Evolutionary conservation across 176 grass and related monocot genomes (phyloP).

Genomic region (Musa acuminata): DNA sequence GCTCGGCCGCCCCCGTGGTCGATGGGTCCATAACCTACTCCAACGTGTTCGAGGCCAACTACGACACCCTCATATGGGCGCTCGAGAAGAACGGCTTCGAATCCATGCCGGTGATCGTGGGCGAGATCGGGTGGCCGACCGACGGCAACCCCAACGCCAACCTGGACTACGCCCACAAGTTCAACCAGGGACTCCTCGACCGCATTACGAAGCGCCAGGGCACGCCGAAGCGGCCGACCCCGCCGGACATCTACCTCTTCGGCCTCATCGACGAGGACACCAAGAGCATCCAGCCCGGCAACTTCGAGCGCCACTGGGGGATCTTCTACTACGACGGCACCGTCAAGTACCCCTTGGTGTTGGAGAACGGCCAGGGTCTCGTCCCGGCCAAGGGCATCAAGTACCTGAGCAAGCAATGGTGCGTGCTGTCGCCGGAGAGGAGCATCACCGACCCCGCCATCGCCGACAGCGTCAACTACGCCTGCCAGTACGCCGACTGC

Average conservation of each 20-base stretch:
- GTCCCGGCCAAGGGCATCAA: constrained; percentile 55
- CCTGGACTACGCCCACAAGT: constrained; percentile 26
- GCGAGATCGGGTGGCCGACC: constrained; percentile 97
- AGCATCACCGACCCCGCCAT: constrained; percentile 30
- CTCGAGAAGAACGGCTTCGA: constrained; percentile 80
- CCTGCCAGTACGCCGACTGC: constrained; percentile 74
- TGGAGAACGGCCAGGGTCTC: constrained; percentile 29
- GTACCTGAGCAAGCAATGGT: constrained; percentile 72
- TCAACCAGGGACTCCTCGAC: constrained; percentile 94
- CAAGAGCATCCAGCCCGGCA: constrained; percentile 77
- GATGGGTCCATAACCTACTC: constrained; percentile 65
- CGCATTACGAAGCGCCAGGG: constrained; percentile 54
- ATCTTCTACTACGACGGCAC: constrained; percentile 90
- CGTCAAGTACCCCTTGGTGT: constrained; percentile 47
- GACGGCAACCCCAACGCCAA: constrained; percentile 73
- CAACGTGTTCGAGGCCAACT: constrained; percentile 96
- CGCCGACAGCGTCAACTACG: constrained; percentile 32
- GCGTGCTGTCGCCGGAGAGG: constrained; percentile 47
- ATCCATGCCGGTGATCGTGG: constrained; percentile 55
- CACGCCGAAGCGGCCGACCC: constrained; percentile 43
- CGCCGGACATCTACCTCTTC: constrained; percentile 91
- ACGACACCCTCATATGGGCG: constrained; percentile 82
- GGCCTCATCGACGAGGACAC: constrained; percentile 77
- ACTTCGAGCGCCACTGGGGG: constrained; percentile 98
- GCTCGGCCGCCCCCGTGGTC: constrained; percentile 32